Conservation (phyloP, 306 rosid genomes). For the Albizia julibrissin region DNA sequence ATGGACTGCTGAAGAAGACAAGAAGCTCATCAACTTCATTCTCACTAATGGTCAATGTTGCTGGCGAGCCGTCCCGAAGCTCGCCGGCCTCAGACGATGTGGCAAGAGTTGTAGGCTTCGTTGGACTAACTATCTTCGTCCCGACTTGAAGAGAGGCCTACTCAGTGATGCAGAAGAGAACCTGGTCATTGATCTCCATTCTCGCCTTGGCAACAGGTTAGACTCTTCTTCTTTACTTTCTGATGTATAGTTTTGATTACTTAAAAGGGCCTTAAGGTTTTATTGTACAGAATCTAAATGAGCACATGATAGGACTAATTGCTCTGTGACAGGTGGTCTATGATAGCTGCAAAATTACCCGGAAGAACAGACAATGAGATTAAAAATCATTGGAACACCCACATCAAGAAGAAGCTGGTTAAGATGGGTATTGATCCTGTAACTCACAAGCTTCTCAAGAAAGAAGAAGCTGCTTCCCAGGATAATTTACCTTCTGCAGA, state of each 20-base stretch:
- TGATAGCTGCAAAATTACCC: constrained; percentile 81
- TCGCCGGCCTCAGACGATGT: constrained; percentile 88
- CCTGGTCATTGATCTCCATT: constrained; percentile 86
- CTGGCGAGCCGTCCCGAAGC: constrained; percentile 97
- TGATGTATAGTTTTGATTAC: background rate
- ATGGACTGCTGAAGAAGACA: constrained; percentile 95
- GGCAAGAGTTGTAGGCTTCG: constrained; percentile 98
- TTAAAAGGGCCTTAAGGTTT: background rate
- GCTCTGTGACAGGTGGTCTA: constrained; percentile 72
- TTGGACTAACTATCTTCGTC: constrained; percentile 97
- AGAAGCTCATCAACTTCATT: constrained; percentile 85
- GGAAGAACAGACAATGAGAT: constrained; percentile 95
- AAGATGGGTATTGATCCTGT: constrained; percentile 92
- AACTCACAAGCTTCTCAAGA: constrained; percentile 73
- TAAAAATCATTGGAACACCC: constrained; percentile 95
- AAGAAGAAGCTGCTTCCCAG: constrained; percentile 42
- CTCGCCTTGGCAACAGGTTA: constrained; percentile 94
- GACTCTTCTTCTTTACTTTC: constrained; percentile 27
- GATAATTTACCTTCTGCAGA: constrained; percentile 40
- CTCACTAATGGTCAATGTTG: constrained; percentile 94
- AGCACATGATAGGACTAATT: constrained; percentile 10
- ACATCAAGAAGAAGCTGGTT: constrained; percentile 82
- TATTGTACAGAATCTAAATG: background rate
- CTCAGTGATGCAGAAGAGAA: constrained; percentile 76
- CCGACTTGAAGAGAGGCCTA: constrained; percentile 88